A percentile compares a stretch with the other conserved stretches of the same genome.
Evolutionary conservation across 2,329 filamentous ascomycete genomes (phyloP).

Genomic region (Xylariaceae sp.): DNA sequence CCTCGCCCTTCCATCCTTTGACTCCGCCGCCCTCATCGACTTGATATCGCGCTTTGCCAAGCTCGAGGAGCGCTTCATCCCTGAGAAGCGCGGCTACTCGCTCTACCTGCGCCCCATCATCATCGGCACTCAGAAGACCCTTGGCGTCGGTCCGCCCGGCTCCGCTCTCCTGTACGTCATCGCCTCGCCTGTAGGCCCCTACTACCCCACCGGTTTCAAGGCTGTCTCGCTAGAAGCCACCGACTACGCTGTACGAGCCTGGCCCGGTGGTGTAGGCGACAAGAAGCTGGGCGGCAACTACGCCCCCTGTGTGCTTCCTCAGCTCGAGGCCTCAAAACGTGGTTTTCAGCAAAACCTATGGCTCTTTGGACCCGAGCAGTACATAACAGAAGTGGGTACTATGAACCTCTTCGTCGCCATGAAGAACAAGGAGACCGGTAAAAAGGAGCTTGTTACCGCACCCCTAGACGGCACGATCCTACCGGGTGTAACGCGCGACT

Average conservation of each 20-base stretch:
- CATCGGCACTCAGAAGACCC: constrained; percentile 92
- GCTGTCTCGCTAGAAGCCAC: constrained; percentile 92
- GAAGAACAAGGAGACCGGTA: constrained; percentile 77
- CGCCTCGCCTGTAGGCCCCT: constrained; percentile 91
- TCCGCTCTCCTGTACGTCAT: constrained; percentile 92
- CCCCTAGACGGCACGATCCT: constrained; percentile 95
- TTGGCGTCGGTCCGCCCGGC: constrained; percentile 87
- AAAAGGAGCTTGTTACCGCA: constrained; percentile 90
- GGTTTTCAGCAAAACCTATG: constrained; percentile 98
- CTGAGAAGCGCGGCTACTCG: constrained; percentile 79
- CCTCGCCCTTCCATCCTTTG: constrained; percentile 88
- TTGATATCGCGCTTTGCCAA: constrained; percentile 75
- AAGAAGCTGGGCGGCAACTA: constrained; percentile 99
- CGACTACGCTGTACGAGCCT: constrained; percentile 92
- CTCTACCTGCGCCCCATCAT: constrained; percentile 93
- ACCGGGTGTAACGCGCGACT: constrained; percentile 90
- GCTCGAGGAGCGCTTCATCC: constrained; percentile 85
- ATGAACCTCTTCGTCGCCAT: constrained; percentile 97
- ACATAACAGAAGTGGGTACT: constrained; percentile 92
- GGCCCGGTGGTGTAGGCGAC: constrained; percentile 95
- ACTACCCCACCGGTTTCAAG: constrained; percentile 98
- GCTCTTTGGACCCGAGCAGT: constrained; percentile 94
- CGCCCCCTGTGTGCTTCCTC: constrained; percentile 96
- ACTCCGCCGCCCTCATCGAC: constrained; percentile 66
- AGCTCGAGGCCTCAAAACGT: constrained; percentile 81